A percentile compares a stretch with the other conserved stretches of the same genome.
Conservation (phyloP, 352 stramenopile species). For the Globisporangium heterothallicum region DNA sequence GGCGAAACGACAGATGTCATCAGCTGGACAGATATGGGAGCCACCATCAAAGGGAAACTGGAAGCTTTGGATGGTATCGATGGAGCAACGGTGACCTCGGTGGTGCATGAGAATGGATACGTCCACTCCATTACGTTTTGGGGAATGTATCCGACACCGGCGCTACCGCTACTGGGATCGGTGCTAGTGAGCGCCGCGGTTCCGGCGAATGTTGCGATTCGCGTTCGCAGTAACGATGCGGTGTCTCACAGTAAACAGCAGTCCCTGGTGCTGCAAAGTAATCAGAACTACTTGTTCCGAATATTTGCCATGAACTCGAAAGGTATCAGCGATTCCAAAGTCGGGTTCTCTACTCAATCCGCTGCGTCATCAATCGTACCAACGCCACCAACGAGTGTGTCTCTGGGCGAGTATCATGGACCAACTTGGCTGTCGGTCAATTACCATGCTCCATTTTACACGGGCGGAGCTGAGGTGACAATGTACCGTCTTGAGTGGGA, state of each 20-base stretch:
- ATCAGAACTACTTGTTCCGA: slow-evolving; percentile 45
- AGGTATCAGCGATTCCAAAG: slow-evolving; percentile 39
- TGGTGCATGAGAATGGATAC: slow-evolving; percentile 41
- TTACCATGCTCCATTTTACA: slow-evolving; percentile 79
- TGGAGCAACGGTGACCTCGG: slow-evolving; percentile 42
- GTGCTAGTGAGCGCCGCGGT: slow-evolving; percentile 16
- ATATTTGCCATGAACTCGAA: slow-evolving; percentile 57
- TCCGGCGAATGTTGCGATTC: slow-evolving; percentile 24
- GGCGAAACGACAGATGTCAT: slow-evolving; percentile 34
- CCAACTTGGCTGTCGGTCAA: slow-evolving; percentile 70
- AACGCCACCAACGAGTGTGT: slow-evolving; percentile 62
- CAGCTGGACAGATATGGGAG: slow-evolving; percentile 25
- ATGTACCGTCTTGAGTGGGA: slow-evolving; percentile 93
- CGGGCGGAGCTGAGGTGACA: slow-evolving; percentile 84
- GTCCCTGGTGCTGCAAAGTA: slow-evolving; percentile 48
- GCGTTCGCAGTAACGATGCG: slow-evolving; percentile 42
- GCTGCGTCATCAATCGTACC: slow-evolving; percentile 60
- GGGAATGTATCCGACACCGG: slow-evolving; percentile 61
- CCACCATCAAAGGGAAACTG: slow-evolving; percentile 31
- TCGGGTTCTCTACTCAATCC: slow-evolving; percentile 32
- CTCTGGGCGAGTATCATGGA: slow-evolving; percentile 74
- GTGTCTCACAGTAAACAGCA: slow-evolving; percentile 49
- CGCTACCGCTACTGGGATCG: slow-evolving; percentile 36
- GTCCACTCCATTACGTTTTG: slow-evolving; percentile 87
- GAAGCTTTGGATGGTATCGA: slow-evolving; percentile 46